These are phyloP conservation scores for Hemisphaericaspora subhashii DNA, from an alignment of 1,139 yeast genomes.

Conservation along the genomic window DNA sequence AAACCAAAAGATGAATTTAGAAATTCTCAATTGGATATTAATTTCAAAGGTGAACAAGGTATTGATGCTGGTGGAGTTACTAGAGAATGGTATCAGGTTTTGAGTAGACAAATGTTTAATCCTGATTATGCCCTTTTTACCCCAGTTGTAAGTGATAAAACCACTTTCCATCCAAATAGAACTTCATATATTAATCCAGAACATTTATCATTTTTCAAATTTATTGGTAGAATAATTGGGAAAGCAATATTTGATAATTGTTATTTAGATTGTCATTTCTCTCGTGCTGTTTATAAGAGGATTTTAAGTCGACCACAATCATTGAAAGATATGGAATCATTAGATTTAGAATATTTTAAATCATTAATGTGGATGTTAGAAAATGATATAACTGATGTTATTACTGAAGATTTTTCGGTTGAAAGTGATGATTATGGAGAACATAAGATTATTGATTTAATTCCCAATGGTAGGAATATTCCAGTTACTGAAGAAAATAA, in stretches of 20 bases:
- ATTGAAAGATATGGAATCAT: constrained; percentile 90
- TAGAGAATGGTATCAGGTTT: constrained; percentile 95
- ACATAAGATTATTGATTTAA: constrained; percentile 73
- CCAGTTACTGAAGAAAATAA: constrained; percentile 91
- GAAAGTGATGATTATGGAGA: constrained; percentile 96
- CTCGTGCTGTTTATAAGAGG: constrained; percentile 90
- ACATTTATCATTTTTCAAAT: constrained; percentile 88
- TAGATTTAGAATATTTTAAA: constrained; percentile 90
- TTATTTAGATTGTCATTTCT: constrained; percentile 90
- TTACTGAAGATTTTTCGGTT: constrained; percentile 93
- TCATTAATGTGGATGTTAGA: constrained; percentile 95
- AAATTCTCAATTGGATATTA: constrained; percentile 71
- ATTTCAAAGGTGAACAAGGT: constrained; percentile 91
- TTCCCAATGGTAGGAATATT: constrained; percentile 79
- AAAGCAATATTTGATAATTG: constrained; percentile 90
- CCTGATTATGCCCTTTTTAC: constrained; percentile 93
- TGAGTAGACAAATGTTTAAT: constrained; percentile 93
- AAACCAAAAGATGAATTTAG: constrained; percentile 76
- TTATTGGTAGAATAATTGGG: constrained; percentile 91
- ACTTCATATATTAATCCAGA: constrained; percentile 93
- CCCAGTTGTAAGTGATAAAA: constrained; percentile 89
- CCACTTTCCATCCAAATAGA: constrained; percentile 94
- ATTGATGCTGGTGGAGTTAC: constrained; percentile 99
- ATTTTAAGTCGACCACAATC: constrained; percentile 80
- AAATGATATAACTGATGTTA: constrained; percentile 93